Conservation (phyloP, 2,329 filamentous ascomycete species). For the Helotiales sp. region DNA sequence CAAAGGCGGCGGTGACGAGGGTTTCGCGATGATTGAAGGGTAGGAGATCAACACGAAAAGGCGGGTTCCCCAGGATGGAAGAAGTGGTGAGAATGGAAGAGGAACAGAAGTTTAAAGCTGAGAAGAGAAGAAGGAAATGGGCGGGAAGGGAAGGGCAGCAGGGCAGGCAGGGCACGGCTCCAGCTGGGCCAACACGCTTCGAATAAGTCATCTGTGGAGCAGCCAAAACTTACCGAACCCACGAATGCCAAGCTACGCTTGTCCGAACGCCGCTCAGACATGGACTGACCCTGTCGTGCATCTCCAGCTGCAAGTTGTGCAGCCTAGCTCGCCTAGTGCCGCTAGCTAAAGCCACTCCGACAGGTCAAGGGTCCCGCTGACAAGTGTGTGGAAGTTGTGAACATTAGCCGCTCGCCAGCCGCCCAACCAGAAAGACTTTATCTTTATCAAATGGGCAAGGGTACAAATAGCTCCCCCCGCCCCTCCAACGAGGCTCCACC, state of each 20-base stretch:
- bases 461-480: background rate
- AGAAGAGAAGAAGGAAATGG: background rate
- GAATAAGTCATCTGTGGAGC: background rate
- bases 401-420: background rate
- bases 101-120: slow-evolving; percentile 1
- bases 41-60: background rate
- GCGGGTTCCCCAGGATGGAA: background rate
- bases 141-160: background rate
- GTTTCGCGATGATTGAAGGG: background rate
- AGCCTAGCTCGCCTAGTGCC: background rate
- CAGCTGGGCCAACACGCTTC: background rate
- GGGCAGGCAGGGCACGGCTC: background rate
- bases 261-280: background rate
- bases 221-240: background rate
- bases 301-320: slow-evolving; percentile 20
- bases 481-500: background rate
- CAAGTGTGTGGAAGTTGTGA: background rate
- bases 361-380: background rate
- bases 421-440: background rate
- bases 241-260: background rate
- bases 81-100: background rate
- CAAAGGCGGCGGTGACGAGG: background rate
- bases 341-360: background rate
- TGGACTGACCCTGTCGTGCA: slow-evolving; percentile 12
- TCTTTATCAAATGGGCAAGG: background rate